Evolutionary conservation across 73 alveolate genomes (phyloP), one percentile per base, ranked within the genome.

Genomic region (Effrenium voratum): DNA sequence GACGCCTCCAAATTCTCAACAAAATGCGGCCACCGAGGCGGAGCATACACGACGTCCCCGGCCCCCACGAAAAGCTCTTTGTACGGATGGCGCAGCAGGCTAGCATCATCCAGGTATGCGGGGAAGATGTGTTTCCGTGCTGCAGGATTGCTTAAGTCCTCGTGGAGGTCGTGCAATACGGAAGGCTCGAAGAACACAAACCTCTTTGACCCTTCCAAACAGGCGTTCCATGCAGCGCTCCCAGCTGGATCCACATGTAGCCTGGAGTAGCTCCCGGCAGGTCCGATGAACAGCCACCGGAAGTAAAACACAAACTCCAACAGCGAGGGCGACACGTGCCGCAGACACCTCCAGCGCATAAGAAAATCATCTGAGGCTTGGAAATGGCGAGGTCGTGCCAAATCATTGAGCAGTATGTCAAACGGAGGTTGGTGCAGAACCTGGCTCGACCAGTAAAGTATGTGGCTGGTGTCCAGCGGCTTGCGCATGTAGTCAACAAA

Each of bases 191-290:
- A 66, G 55, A 88, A 88, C 40, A 88, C 96, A 32, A 88, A 88
- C 41, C 96, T 88, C 77, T 88, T 88, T 43, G 55, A 36, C 57
- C 96, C 96, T 77, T 88, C 96, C 75, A 88, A 46, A 34, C 96
- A 88, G 0, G 96, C 96, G 66, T 88, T 88, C 96, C 96, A 88
- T 13, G 96, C 86, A 68, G 96, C 96, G 45, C 96, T 88, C 12
- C 96, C 96, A 44, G 82, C 96, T 2, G 96, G 96, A 76, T 88
- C 96, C 28, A 88, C 70, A 40, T 88, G 96, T 3, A 88, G 96
- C 36, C 96, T 63, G 5, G 96, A 88, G 49, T 88, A 88, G 86
- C 86, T 68, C 3, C 86, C 86, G 24, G 81, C 72, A 15, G 96
- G 96, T 19, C 96, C 96, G 5, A 88, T 44, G 73, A 88, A 88